Evolutionary conservation across 2,329 filamentous ascomycete species (phyloP).

Genomic region (Ceratocystiopsis minuta): DNA sequence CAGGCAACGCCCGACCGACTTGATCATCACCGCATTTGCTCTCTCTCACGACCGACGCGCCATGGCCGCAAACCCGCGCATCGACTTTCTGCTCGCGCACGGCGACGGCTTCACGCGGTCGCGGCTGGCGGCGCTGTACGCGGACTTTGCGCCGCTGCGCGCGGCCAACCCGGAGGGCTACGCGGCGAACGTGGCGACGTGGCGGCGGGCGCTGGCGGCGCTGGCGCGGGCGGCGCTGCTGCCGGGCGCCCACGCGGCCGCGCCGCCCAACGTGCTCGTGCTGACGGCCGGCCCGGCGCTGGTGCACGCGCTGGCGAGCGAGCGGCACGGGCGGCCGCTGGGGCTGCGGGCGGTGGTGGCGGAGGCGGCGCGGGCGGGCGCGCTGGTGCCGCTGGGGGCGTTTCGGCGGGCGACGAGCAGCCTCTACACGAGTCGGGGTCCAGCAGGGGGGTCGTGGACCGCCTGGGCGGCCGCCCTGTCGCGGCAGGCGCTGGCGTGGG

Average conservation of each 20-base stretch:
- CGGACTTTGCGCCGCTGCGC: conserved; percentile 13
- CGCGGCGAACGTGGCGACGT: conserved; percentile 18
- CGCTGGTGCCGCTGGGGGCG: conserved; percentile 51
- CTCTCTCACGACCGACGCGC: too few species aligned
- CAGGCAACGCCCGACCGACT: too few species aligned
- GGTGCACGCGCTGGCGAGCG: conserved; percentile 51
- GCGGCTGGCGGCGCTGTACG: conserved; percentile 13
- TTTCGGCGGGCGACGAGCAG: conserved; percentile 31
- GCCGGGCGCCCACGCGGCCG: conserved; percentile 9
- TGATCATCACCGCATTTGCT: too few species aligned
- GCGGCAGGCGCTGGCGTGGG: conserved; percentile 59
- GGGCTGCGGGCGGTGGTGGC: conserved; percentile 60
- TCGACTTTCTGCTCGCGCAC: conserved; percentile 9
- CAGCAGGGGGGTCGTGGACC: conserved; percentile 53
- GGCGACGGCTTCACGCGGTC: conserved; percentile 9
- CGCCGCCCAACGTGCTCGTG: conserved; percentile 29
- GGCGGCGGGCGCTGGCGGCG: conserved; percentile 16
- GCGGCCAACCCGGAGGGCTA: conserved; percentile 12
- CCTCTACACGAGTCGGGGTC: too few species aligned
- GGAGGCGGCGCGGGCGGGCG: conserved; percentile 52
- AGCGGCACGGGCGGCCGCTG: conserved; percentile 64
- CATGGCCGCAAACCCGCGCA: conserved; percentile 9
- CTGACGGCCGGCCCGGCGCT: conserved; percentile 44
- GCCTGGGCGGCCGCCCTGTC: conserved; percentile 52
- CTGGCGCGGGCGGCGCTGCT: conserved; percentile 16